Evolutionary conservation across 1,284 basidiomycete species (phyloP).

Genomic region (Ceratobasidium papillatum): DNA sequence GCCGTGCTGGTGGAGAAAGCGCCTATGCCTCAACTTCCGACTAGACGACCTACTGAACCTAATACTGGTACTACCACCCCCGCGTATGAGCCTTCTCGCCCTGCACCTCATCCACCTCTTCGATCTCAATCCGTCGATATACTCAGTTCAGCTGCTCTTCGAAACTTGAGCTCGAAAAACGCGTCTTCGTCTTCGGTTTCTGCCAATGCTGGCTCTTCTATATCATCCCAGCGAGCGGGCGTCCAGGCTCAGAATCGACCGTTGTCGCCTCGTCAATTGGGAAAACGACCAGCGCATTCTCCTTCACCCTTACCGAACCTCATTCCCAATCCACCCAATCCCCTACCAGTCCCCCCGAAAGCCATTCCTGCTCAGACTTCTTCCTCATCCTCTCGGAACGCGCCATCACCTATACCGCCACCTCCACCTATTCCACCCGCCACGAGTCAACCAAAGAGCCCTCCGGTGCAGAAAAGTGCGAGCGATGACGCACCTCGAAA

Average conservation of each 20-base stretch:
- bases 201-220: slow-evolving; percentile 11
- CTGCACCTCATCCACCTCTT: slow-evolving; percentile 12
- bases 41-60: neutral
- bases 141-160: neutral
- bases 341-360: neutral
- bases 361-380: neutral
- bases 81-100: slow-evolving; percentile 30
- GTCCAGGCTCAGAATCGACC: neutral
- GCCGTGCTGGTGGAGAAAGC: neutral
- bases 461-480: neutral
- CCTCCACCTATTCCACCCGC: slow-evolving; percentile 17
- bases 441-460: neutral
- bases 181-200: slow-evolving; percentile 22
- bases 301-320: neutral
- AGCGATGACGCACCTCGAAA: neutral
- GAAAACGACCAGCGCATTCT: slow-evolving; percentile 19
- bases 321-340: neutral
- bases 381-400: neutral
- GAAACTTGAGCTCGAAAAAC: slow-evolving; percentile 8
- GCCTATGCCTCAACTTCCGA: neutral
- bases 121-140: neutral
- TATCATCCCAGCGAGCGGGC: neutral
- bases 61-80: neutral
- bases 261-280: slow-evolving; percentile 27
- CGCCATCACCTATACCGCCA: neutral